Conservation (phyloP, 495 filamentous ascomycete genomes). For the Neurospora sp. region DNA sequence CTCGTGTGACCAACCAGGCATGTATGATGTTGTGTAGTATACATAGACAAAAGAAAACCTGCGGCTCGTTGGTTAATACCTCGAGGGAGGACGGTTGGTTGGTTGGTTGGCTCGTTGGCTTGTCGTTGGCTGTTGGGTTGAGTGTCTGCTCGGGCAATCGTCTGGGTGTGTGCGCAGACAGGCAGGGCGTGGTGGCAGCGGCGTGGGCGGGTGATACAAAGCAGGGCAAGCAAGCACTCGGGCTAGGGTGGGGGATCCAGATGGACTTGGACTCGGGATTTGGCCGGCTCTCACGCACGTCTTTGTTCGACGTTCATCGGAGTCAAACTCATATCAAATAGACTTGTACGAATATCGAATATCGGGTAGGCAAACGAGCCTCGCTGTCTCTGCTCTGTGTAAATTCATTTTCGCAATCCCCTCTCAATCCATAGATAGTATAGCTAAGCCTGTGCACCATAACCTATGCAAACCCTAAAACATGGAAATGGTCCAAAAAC, state of each 20-base stretch:
- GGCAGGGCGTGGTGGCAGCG: not conserved
- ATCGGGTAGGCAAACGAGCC: not conserved
- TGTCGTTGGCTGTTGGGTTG: not conserved
- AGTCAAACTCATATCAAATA: not conserved
- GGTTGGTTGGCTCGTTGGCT: not conserved
- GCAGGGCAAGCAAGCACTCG: not conserved
- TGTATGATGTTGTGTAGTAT: not conserved
- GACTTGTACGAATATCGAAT: not conserved
- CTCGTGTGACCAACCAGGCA: not conserved
- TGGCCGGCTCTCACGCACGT: not conserved
- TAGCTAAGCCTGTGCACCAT: not conserved
- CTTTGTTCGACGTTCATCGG: not conserved
- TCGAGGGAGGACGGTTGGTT: not conserved
- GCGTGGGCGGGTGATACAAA: not conserved
- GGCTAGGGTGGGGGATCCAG: not conserved
- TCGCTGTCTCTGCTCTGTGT: not conserved
- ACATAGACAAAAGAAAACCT: not conserved
- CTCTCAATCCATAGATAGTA: not conserved
- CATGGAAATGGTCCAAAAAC: not conserved
- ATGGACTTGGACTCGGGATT: not conserved
- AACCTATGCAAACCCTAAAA: not conserved
- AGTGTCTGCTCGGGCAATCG: not conserved
- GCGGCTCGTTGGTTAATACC: not conserved
- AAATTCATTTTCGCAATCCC: not conserved
- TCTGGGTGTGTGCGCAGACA: not conserved